These are phyloP conservation scores for Coniella vitis DNA, from an alignment of 2,329 filamentous ascomycete species.

Conservation along the genomic window DNA sequence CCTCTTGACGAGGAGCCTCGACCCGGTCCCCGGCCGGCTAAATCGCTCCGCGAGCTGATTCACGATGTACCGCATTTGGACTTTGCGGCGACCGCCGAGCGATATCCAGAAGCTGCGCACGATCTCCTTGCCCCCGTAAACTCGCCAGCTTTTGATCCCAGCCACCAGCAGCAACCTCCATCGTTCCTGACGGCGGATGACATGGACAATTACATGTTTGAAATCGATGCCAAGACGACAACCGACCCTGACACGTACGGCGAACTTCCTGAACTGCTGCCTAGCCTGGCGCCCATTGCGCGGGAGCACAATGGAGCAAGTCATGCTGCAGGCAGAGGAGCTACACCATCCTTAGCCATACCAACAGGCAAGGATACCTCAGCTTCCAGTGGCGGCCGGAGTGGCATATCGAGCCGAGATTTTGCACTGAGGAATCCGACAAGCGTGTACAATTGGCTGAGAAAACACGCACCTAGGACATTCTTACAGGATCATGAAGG, in stretches of 20 bases:
- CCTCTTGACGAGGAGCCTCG: slow-evolving; percentile 73
- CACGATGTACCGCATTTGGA: slow-evolving; percentile 44
- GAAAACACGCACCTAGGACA: slow-evolving; percentile 74
- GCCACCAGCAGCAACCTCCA: slow-evolving; percentile 51
- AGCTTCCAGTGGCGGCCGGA: slow-evolving; percentile 35
- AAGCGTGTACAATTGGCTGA: slow-evolving; percentile 93
- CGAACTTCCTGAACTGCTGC: slow-evolving; percentile 27
- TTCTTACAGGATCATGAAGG: slow-evolving; percentile 71
- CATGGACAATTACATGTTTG: slow-evolving; percentile 66
- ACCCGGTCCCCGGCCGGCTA: slow-evolving; percentile 33
- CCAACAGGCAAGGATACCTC: slow-evolving; percentile 30
- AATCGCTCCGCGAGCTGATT: slow-evolving; percentile 44
- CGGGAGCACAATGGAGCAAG: slow-evolving; percentile 27
- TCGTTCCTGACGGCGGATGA: slow-evolving; percentile 64
- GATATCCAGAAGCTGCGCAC: slow-evolving; percentile 50
- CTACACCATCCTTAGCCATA: slow-evolving; percentile 10
- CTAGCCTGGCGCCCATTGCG: slow-evolving; percentile 45
- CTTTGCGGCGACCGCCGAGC: slow-evolving; percentile 50
- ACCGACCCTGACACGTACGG: slow-evolving; percentile 29
- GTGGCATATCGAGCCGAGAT: slow-evolving; percentile 31
- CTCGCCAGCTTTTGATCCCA: slow-evolving; percentile 31
- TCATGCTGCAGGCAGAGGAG: slow-evolving; percentile 30
- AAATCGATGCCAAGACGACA: slow-evolving; percentile 49
- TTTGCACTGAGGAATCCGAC: slow-evolving; percentile 69
- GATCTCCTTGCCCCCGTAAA: slow-evolving; percentile 39